Evolutionary conservation across 1,284 basidiomycete species (phyloP).

Genomic region (Bondarzewia mesenterica): DNA sequence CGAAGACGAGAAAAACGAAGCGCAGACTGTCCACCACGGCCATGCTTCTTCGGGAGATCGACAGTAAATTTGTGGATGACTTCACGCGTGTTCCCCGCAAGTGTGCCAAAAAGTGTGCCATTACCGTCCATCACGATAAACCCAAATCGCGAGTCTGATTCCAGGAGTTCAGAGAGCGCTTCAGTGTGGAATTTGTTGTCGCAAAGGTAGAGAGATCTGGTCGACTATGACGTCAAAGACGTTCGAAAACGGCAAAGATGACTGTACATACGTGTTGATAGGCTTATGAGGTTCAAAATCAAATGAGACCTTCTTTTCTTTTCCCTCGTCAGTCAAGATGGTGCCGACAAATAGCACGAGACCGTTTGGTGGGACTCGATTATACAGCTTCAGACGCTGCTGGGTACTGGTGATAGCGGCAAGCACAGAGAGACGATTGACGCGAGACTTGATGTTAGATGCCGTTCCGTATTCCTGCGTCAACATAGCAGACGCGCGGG

Average conservation of each 20-base stretch:
- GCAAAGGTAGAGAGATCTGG: constrained; percentile 92
- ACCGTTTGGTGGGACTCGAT: constrained; percentile 92
- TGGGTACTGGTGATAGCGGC: constrained; percentile 99
- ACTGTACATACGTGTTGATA: constrained; percentile 82
- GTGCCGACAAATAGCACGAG: constrained; percentile 97
- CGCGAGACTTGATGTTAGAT: constrained; percentile 99
- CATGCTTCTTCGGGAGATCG: constrained; percentile 99
- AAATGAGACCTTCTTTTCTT: constrained; percentile 97
- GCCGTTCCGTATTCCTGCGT: constrained; percentile 98
- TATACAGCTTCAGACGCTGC: constrained; percentile 95
- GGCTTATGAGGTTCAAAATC: constrained; percentile 98
- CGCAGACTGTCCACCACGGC: constrained; percentile 99
- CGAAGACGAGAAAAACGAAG: constrained; percentile 99
- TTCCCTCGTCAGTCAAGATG: constrained; percentile 96
- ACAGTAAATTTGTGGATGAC: constrained; percentile 98
- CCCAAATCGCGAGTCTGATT: constrained; percentile 96
- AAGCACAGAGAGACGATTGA: constrained; percentile 95
- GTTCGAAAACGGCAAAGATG: background rate
- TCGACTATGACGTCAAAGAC: constrained; percentile 7
- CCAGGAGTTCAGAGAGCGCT: constrained; percentile 91
- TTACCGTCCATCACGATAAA: constrained; percentile 99
- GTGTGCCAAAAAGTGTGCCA: constrained; percentile 91
- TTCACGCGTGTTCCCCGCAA: constrained; percentile 96
- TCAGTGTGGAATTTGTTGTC: constrained; percentile 99
- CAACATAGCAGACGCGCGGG: constrained; percentile 89